Conservation (phyloP, 2,329 filamentous ascomycete genomes). For the Cladosporium sp. region DNA sequence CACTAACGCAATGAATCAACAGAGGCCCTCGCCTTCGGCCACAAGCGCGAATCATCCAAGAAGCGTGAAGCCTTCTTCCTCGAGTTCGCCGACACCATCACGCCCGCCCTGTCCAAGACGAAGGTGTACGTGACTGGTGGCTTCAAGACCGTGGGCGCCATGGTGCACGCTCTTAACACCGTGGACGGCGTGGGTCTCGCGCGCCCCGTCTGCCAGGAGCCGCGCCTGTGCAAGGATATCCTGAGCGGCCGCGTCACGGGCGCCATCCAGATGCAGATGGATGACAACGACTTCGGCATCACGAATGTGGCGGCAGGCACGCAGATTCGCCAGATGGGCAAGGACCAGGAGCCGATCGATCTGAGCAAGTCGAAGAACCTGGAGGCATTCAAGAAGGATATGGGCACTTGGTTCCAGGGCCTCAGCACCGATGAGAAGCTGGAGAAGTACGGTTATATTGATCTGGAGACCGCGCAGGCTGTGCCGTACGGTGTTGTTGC, state of each 20-base stretch:
- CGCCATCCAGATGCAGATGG: conserved; percentile 46
- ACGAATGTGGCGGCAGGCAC: conserved; percentile 45
- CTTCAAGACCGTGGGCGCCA: conserved; percentile 51
- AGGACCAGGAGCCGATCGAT: conserved; percentile 52
- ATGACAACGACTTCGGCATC: conserved; percentile 51
- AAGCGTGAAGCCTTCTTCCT: conserved; percentile 52
- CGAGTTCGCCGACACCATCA: conserved; percentile 54
- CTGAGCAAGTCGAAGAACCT: conserved; percentile 46
- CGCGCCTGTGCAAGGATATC: conserved; percentile 43
- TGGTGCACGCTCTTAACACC: conserved; percentile 54
- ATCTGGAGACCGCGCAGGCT: conserved; percentile 35
- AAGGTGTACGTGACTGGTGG: conserved; percentile 58
- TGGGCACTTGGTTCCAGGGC: conserved; percentile 37
- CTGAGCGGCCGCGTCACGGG: conserved; percentile 44
- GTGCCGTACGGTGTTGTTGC: conserved; percentile 35
- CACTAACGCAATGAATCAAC: neutral
- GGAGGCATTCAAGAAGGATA: conserved; percentile 46
- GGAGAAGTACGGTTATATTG: conserved; percentile 33
- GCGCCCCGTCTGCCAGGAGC: conserved; percentile 51
- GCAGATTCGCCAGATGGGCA: conserved; percentile 51
- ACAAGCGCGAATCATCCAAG: conserved; percentile 52
- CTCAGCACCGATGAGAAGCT: conserved; percentile 3
- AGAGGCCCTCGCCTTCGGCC: conserved; percentile 47
- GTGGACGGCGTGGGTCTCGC: conserved; percentile 60
- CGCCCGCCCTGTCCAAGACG: conserved; percentile 47